Percentiles rank a stretch among this genome's conserved stretches.
These are phyloP conservation scores for Dryas octopetala DNA, from an alignment of 306 rosid genomes.

Conservation along the genomic window DNA sequence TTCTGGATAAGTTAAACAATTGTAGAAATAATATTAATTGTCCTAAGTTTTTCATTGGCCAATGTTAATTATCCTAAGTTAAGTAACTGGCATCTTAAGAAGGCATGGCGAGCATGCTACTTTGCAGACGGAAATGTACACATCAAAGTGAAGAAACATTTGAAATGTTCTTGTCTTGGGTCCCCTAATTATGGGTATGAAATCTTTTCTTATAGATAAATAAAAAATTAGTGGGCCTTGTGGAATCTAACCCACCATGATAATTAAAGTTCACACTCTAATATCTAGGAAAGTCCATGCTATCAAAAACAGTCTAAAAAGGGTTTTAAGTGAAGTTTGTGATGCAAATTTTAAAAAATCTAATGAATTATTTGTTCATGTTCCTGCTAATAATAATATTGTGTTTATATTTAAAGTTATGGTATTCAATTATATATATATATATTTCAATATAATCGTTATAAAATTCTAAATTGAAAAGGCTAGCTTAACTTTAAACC, in stretches of 20 bases:
- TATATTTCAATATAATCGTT: too few relatives aligned
- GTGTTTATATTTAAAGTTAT: too few relatives aligned
- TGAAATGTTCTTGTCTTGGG: conserved; percentile 7
- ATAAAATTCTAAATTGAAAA: too few relatives aligned
- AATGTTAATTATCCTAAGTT: neutral
- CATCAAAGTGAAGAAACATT: neutral
- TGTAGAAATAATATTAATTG: neutral
- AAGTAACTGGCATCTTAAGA: neutral
- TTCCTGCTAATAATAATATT: too few relatives aligned
- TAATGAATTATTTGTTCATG: too few relatives aligned
- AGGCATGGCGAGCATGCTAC: conserved; percentile 16
- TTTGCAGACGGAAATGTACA: neutral
- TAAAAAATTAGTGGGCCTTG: neutral
- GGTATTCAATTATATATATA: too few relatives aligned
- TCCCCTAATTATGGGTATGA: neutral
- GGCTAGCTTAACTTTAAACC: too few relatives aligned
- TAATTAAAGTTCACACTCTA: neutral
- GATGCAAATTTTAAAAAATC: neutral
- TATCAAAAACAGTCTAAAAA: neutral
- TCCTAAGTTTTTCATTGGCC: neutral
- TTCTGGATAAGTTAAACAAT: neutral
- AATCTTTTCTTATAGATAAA: conserved; percentile 9
- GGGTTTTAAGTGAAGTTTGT: neutral
- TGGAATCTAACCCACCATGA: neutral
- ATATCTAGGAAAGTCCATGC: neutral